These are phyloP conservation scores for Microdochium trichocladiopsis DNA, from an alignment of 2,329 filamentous ascomycete genomes.

Conservation along the genomic window DNA sequence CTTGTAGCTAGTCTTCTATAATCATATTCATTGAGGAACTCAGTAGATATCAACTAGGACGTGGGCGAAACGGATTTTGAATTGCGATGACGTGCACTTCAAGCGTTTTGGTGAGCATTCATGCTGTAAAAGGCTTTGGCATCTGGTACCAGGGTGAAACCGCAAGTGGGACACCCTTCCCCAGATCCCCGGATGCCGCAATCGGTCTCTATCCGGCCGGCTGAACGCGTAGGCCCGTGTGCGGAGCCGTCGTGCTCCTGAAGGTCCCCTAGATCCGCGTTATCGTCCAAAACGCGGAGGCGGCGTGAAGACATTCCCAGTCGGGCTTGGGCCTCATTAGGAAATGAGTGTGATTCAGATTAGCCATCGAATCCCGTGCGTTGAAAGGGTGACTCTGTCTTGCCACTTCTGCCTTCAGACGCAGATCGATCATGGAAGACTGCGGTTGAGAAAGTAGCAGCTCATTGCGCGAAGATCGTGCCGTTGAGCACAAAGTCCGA, in stretches of 20 bases:
- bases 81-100: not conserved
- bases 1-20: not conserved
- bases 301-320: not conserved
- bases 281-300: too few species aligned
- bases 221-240: too few species aligned
- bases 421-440: not conserved
- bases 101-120: not conserved
- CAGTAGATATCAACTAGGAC: not conserved
- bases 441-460: not conserved
- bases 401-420: not conserved
- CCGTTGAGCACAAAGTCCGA: not conserved
- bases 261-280: too few species aligned
- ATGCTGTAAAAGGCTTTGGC: not conserved
- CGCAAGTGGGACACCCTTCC: not conserved
- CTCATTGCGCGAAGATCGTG: not conserved
- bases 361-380: not conserved
- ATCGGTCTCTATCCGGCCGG: too few species aligned
- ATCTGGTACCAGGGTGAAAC: too few species aligned
- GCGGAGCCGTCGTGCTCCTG: too few species aligned
- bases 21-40: not conserved
- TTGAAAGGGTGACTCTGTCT: not conserved
- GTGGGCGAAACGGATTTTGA: not conserved
- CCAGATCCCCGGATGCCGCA: not conserved
- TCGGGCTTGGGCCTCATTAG: not conserved
- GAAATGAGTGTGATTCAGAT: too few species aligned